Base-by-base conservation (phyloP, 768 basidiomycete genomes). In the Gelatoporia subvermispora region DNA sequence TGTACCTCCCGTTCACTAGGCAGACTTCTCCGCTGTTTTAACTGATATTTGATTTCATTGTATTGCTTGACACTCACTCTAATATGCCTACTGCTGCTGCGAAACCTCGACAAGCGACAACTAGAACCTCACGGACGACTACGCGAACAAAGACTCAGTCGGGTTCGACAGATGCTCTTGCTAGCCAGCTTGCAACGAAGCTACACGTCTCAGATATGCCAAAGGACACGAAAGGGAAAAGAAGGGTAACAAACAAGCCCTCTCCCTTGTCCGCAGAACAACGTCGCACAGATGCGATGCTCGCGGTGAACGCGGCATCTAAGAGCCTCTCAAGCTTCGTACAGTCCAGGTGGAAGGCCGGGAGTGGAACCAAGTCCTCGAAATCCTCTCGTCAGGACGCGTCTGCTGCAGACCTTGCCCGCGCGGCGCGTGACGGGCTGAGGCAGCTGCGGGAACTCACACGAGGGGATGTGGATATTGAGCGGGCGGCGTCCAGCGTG, bases 401-500 rank as follows among this genome's bases (percentile, higher is more conserved):
- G 50, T 15, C 20, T n/a, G 68, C 68, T n/a, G 71, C 61, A 34
- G 57, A 65, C 20, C 59, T 71, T 15, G 67, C 70, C 7, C 61
- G 67, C 8, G 56, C 72, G 16, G 78, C 77, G 0, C 60, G 68
- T 15, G 70, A 68, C 43, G 72, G 77, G 44, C 61, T 91, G 8
- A 50, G 49, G 1, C 54, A 63, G 2, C 66, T 91, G 37, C 69
- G 88, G 43, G 60, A 58, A 25, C 44, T 77, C 17, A 67, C 64
- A 39, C 67, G 74, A 0, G 70, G 68, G 2, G 75, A 77, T 53
- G 15, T 86, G 8, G 83, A 90, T 53, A 73, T 89, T 4, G 90
- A 92, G 65, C 74, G 83, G 34, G 87, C 85, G 2, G 88, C 84
- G 1, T 74, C 74, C 43, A 82, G 82, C 49, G 66, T 90, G 4